Conservation (phyloP, 148 eudicot genomes). For the Tetragonia tetragonoides region DNA sequence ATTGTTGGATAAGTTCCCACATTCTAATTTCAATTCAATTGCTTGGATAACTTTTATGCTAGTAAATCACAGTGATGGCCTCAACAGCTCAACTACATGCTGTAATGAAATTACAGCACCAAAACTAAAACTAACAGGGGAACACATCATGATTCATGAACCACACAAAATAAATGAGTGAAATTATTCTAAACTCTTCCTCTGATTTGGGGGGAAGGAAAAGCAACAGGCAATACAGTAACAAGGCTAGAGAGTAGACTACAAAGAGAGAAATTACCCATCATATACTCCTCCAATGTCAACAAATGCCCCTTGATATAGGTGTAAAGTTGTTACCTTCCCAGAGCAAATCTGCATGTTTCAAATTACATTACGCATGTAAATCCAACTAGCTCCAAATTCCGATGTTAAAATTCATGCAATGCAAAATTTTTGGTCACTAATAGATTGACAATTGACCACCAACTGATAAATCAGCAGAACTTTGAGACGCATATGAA, state of each 20-base stretch:
- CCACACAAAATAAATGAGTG: neutral
- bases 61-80: neutral
- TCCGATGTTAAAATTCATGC: neutral
- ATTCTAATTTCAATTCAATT: neutral
- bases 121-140: neutral
- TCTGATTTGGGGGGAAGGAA: neutral
- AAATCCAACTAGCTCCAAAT: neutral
- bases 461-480: neutral
- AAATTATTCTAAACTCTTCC: neutral
- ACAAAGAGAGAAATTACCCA: conserved; percentile 50
- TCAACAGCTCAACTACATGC: neutral
- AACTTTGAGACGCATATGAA: neutral
- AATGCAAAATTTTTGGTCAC: neutral
- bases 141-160: neutral
- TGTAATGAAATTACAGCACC: neutral
- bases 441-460: neutral
- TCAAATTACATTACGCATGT: conserved; percentile 3
- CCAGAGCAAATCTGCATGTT: conserved; percentile 80
- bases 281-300: conserved; percentile 99
- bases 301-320: conserved; percentile 97
- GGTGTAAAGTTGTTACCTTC: conserved; percentile 83
- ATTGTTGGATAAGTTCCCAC: neutral
- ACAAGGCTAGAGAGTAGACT: neutral
- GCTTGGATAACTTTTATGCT: neutral
- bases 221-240: conserved; percentile 5